Conservation (phyloP, 2,329 filamentous ascomycete genomes). For the Gnomoniopsis sp. region DNA sequence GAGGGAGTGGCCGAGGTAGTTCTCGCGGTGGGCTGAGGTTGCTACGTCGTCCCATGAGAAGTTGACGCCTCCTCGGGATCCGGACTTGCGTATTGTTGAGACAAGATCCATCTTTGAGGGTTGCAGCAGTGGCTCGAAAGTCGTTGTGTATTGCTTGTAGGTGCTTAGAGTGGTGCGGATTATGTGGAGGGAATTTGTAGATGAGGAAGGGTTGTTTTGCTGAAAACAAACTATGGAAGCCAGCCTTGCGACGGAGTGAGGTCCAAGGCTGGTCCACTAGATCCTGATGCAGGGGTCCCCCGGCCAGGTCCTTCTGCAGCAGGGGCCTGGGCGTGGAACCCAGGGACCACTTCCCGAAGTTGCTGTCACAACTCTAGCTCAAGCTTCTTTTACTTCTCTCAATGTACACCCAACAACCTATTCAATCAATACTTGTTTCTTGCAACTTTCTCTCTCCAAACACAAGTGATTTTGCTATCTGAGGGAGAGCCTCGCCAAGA, state of each 20-base stretch:
- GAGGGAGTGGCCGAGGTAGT: constrained; percentile 81
- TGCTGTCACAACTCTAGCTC: neutral
- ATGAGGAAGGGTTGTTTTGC: neutral
- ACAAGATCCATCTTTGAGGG: constrained; percentile 75
- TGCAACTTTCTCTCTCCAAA: neutral
- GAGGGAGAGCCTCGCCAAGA: constrained; percentile 24
- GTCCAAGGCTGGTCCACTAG: too few species aligned
- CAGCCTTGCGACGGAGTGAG: too few species aligned
- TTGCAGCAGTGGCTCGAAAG: neutral
- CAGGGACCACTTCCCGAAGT: neutral
- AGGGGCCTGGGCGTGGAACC: neutral
- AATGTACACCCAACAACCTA: neutral
- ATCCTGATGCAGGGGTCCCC: too few species aligned
- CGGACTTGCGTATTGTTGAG: constrained; percentile 83
- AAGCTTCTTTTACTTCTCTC: neutral
- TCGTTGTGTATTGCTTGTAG: neutral
- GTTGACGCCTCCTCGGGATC: constrained; percentile 89
- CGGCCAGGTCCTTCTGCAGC: neutral
- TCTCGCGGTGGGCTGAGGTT: constrained; percentile 82
- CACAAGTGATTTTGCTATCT: neutral
- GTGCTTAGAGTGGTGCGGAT: too few species aligned
- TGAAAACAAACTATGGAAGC: neutral
- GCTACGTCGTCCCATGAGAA: constrained; percentile 98
- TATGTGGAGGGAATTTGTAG: neutral
- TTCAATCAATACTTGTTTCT: neutral